Base-by-base conservation (phyloP, 2,329 filamentous ascomycete species). In the Venturia asperata region DNA sequence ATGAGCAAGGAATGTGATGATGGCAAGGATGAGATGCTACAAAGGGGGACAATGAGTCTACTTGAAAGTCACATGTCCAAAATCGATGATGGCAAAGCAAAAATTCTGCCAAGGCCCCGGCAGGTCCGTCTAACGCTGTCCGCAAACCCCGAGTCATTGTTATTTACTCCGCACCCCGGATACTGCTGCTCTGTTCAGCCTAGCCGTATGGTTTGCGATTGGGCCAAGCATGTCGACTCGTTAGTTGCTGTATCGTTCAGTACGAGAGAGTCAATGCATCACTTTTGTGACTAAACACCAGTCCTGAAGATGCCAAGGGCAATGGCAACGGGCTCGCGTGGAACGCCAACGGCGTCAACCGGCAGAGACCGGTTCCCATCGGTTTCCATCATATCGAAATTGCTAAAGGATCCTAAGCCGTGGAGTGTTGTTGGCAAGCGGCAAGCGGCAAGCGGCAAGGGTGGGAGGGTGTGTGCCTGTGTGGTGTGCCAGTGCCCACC, bases 71-170 rank as follows among this genome's bases (percentile, higher is more conserved):
- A 39, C 27, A 27, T 11, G 3, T 27, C 13, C 24, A 37, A 17
- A 39, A 58, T 58, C 15, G 52, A 58, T 58, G 52, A 58, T 58
- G 52, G 15, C 47, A 27, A 37, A 58, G 52, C 30, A 58, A 37
- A 37, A 37, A 4, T 37, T n/a, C 13, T 37, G 11, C 3, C 17
- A 24, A n/a, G 37, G 27, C 1, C 19, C 9, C 2, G 15, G 30
- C n/a, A 58, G 24, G 19, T 37, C 15, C 39, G 39, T 34, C 39
- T 37, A 4, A 58, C 52, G 30, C 30, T 58, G n/a, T 9, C 52
- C 27, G 27, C 15, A 5, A 37, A 34, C 11, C 17, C 6, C 52
- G 5, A 58, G 52, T 34, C 30, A 37, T 27, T 1, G 52, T 34
- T 15, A 37, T 27, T 1, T 21, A 58, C 52, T 58, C 52, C 52